These are phyloP conservation scores for Colletotrichum chrysophilum DNA, from an alignment of 2,329 filamentous ascomycete species.

Conservation along the genomic window DNA sequence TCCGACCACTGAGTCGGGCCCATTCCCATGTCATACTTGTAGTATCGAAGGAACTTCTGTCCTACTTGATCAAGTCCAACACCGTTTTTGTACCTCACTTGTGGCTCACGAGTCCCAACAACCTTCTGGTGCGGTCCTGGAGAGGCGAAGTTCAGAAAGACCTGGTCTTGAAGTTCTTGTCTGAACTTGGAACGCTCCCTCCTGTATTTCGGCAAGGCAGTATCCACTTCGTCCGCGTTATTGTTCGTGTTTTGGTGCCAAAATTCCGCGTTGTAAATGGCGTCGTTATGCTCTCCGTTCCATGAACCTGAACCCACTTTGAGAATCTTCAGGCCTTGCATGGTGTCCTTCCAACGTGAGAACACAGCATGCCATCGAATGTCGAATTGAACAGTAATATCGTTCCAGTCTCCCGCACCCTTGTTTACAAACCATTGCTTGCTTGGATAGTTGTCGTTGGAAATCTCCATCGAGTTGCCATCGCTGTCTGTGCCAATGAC, in stretches of 20 bases:
- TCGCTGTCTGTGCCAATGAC: neutral
- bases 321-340: neutral
- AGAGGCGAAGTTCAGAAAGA: neutral
- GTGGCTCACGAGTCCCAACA: neutral
- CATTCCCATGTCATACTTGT: neutral
- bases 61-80: neutral
- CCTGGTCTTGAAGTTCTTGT: neutral
- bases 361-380: neutral
- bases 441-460: neutral
- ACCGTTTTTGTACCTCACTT: neutral
- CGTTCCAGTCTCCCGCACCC: neutral
- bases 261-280: neutral
- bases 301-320: neutral
- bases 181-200: neutral
- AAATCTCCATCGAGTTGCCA: neutral
- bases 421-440: neutral
- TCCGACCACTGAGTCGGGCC: neutral
- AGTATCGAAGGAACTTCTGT: neutral
- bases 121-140: neutral
- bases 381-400: neutral
- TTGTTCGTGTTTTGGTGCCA: neutral
- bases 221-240: neutral
- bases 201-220: neutral
- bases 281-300: neutral
- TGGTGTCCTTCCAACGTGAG: neutral